Base-by-base conservation (phyloP, 805 yeast genomes). In the Peterozyma toletana region DNA sequence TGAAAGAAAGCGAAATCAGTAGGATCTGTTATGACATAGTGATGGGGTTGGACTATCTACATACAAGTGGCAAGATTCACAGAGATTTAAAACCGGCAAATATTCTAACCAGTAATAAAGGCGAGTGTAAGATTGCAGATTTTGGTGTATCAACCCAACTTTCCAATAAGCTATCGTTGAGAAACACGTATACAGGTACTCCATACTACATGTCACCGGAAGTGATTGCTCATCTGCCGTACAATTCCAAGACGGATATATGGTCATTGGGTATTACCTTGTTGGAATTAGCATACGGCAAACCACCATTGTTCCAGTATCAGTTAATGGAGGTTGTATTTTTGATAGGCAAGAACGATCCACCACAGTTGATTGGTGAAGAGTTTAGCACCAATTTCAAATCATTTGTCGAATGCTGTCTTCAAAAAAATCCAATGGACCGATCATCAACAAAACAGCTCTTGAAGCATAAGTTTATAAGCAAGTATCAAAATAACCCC, bases 31-130 rank as follows among this genome's bases (percentile, higher is more conserved):
- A 67, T 29, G 80, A 80, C 42, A 66, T 85, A 5, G 60, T 86
- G 17, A 49, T 66, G 9, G 95, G 88, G 0, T 65, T 85, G 35
- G 67, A 67, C 6, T 85, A 85, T 59, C 61, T 85, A 57, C 96
- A 84, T 54, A 60, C 62, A 4, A 80, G 72, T 48, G 87, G 88
- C 9, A 83, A 85, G 54, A 90, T 91, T 37, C 99, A 91, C 58
- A 66, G 98, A 48, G 98, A 91, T 60, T 86, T 91, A 42, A 91
- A 87, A 57, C 91, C 96, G 2, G 96, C 95, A 0, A 91, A 91
- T 59, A 78, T 91, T 18, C 64, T 91, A 31, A 59, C 90, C 14
- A 80, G 87, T 15, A 73, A 73, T 2, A 63, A 71, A 11, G 90
- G 95, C 2, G 80, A 75, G 9, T 91, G 88, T 11, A 93, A 91